A percentile compares a stretch with the other conserved stretches of the same genome.
Evolutionary conservation across 2,329 filamentous ascomycete species (phyloP).

Genomic region (Alternaria panax): DNA sequence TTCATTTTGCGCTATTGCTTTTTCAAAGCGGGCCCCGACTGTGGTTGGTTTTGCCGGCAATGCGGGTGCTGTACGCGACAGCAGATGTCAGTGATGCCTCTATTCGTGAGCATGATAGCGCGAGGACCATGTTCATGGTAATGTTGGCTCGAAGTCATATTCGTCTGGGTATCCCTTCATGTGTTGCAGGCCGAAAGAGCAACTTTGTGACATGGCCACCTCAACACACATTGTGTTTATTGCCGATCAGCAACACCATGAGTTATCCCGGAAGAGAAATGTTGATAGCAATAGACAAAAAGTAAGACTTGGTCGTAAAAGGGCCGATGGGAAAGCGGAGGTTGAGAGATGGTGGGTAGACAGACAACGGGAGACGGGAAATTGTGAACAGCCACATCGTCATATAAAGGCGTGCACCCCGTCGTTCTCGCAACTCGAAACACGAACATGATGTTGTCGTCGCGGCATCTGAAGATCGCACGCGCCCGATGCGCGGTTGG

Average conservation of each 20-base stretch:
- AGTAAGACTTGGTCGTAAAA: background rate
- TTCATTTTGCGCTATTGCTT: background rate
- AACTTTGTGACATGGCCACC: background rate
- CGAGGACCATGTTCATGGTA: background rate
- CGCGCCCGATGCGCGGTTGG: background rate
- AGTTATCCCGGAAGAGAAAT: background rate
- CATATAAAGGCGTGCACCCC: background rate
- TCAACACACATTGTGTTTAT: background rate
- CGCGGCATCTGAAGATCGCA: background rate
- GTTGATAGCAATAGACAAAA: background rate
- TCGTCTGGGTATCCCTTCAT: background rate
- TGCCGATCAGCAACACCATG: background rate
- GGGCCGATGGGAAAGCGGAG: background rate
- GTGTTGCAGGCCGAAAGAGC: background rate
- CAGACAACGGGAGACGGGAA: background rate
- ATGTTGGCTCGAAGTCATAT: background rate
- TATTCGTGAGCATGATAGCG: background rate
- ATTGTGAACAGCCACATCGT: slow-evolving; percentile 1
- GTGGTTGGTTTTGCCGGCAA: background rate
- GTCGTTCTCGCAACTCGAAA: background rate
- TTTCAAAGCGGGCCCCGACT: background rate
- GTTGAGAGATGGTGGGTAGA: background rate
- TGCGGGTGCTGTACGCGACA: background rate
- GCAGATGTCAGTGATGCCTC: background rate
- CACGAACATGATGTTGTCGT: background rate